These are phyloP conservation scores for Nicotiana obtusifolia DNA, from an alignment of 257 asterid species.

Conservation along the genomic window DNA sequence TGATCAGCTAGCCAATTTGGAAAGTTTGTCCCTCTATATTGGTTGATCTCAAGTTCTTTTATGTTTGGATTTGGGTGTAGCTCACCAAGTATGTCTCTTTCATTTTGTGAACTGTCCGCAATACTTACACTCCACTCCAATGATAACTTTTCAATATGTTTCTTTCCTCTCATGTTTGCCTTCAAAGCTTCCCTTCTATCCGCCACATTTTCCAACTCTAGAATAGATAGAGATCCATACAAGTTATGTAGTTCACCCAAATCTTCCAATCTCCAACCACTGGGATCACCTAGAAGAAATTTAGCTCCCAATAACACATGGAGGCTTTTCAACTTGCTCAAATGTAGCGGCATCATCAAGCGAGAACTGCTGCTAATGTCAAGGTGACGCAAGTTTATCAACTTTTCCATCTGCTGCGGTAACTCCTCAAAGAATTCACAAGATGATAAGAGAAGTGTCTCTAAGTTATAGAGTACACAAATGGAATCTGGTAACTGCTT, in stretches of 20 bases:
- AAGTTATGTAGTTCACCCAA: not conserved
- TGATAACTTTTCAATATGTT: not conserved
- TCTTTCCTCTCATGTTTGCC: not conserved
- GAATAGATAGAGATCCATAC: not conserved
- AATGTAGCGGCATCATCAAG: not conserved
- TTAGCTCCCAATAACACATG: not conserved
- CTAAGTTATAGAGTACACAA: not conserved
- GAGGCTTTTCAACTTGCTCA: not conserved
- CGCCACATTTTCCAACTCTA: not conserved
- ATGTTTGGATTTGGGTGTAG: not conserved
- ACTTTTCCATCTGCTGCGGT: not conserved
- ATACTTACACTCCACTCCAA: not conserved
- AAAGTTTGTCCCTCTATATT: constrained; percentile 3
- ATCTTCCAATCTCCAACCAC: not conserved
- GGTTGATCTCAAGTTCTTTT: not conserved
- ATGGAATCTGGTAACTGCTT: not conserved
- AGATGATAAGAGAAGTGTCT: not conserved
- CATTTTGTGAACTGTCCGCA: not conserved
- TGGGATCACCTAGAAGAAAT: not conserved
- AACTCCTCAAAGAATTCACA: not conserved
- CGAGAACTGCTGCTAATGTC: not conserved
- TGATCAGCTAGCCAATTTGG: not conserved
- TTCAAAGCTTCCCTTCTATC: not conserved
- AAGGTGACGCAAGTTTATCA: constrained; percentile 2
- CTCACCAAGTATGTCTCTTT: not conserved